Conservation (phyloP, 2,329 filamentous ascomycete genomes). For the Hypocrella siamensis region DNA sequence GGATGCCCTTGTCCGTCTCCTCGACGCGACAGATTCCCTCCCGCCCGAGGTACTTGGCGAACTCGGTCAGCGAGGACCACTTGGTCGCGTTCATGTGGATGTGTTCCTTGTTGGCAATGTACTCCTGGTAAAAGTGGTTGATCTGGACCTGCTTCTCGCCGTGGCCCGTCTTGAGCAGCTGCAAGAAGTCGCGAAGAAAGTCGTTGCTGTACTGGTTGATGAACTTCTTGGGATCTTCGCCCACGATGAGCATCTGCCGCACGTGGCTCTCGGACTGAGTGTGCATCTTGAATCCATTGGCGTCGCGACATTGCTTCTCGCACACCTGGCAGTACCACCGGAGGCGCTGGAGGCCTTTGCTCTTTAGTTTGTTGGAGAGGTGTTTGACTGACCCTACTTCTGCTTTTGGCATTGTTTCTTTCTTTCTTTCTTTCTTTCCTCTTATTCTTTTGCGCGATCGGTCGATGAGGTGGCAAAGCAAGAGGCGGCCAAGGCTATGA, state of each 20-base stretch:
- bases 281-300: conserved; percentile 88
- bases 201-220: conserved; percentile 71
- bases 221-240: conserved; percentile 70
- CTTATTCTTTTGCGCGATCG: background rate
- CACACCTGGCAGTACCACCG: conserved; percentile 88
- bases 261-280: conserved; percentile 74
- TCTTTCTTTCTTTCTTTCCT: background rate
- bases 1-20: conserved; percentile 72
- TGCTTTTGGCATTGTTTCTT: conserved; percentile 64
- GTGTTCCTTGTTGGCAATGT: conserved; percentile 67
- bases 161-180: conserved; percentile 65
- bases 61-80: conserved; percentile 79
- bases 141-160: conserved; percentile 80
- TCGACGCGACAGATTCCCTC: conserved; percentile 85
- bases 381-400: conserved; percentile 87
- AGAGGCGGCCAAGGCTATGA: too few species aligned
- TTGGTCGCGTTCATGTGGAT: conserved; percentile 88
- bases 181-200: conserved; percentile 67
- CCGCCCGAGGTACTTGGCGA: conserved; percentile 70
- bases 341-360: conserved; percentile 60
- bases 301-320: conserved; percentile 50
- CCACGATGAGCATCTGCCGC: conserved; percentile 74
- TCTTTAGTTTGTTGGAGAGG: conserved; percentile 81
- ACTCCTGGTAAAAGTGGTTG: conserved; percentile 91
- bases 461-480: too few species aligned